Evolutionary conservation across 225 moss, liverwort and hornwort genomes (phyloP), one percentile per base, ranked within the genome.

Genomic region (Sphagnum tenellum): DNA sequence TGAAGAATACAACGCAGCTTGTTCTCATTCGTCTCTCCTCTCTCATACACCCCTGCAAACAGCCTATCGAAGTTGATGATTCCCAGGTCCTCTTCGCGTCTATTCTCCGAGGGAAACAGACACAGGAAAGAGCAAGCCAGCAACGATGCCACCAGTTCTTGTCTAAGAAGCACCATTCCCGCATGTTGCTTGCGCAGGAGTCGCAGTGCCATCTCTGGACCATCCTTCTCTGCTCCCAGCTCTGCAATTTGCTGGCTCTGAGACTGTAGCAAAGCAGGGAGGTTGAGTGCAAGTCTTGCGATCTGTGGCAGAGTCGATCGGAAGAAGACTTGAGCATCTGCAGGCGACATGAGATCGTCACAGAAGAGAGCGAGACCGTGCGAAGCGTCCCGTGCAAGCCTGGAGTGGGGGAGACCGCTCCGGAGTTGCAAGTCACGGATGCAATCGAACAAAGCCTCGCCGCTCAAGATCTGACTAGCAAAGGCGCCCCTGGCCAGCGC

Each of bases 121-220:
- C 94, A 95, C 53, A 95, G 76, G 75, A 95, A 91, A 10, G 80
- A 81, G 65, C 94, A 95, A 4, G 91, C 83, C 66, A 95, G 66
- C 57, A 95, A 73, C 46, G 89, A 86, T 48, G 94, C 89, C 63
- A 92, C 83, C 52, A 88, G 47, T 4, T 76, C 71, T 77, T 94
- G 87, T 62, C 73, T 82, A 68, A 95, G 50, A 44, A 83, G 78
- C 12, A 95, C 94, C 63, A 82, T 64, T 63, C 91, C 91, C 66
- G 80, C 72, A 60, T 85, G 73, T 63, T 91, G 89, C 66, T 78
- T 75, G 65, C 61, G 8, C 71, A 95, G 60, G 46, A 85, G 63
- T 70, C 74, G 86, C 71, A 95, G 76, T 5, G 53, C 81, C 77
- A 87, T 80, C 45, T 61, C n/a, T 54, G 63, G 55, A 11, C 68